These are phyloP conservation scores for Epichloe gansuensis DNA, from an alignment of 2,329 filamentous ascomycete species.

Conservation along the genomic window DNA sequence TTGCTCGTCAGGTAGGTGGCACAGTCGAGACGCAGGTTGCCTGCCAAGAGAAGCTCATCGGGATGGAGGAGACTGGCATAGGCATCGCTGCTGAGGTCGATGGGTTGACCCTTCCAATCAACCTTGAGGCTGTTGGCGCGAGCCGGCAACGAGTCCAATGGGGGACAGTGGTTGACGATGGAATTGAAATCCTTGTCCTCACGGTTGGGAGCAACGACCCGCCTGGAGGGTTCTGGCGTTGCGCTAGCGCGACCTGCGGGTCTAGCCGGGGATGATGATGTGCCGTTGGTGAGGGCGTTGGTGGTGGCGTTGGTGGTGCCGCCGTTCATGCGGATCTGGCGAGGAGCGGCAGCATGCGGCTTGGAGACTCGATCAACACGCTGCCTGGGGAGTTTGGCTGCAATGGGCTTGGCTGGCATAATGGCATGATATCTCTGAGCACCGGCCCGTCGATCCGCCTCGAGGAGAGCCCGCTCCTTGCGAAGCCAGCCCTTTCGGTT, in stretches of 20 bases:
- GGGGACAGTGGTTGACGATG: conserved; percentile 61
- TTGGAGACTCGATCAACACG: conserved; percentile 24
- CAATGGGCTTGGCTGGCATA: conserved; percentile 28
- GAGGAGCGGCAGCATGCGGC: conserved; percentile 19
- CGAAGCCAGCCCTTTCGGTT: conserved; percentile 36
- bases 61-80: conserved; percentile 59
- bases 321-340: conserved; percentile 23
- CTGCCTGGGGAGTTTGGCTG: conserved; percentile 17
- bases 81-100: conserved; percentile 63
- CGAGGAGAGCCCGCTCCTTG: conserved; percentile 36
- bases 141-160: conserved; percentile 48
- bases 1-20: conserved; percentile 88
- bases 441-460: conserved; percentile 32
- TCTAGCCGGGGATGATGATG: conserved; percentile 11
- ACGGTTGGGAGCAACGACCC: conserved; percentile 50
- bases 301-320: conserved; percentile 12
- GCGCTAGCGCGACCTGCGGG: conserved; percentile 26
- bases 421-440: conserved; percentile 26
- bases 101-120: conserved; percentile 72
- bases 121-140: conserved; percentile 64
- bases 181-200: conserved; percentile 72
- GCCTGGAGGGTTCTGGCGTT: conserved; percentile 37
- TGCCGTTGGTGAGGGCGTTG: neutral
- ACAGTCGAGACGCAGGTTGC: conserved; percentile 69
- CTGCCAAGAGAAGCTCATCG: conserved; percentile 65